A percentile compares a stretch with the other conserved stretches of the same genome.
Conservation (phyloP, 176 grass and related monocot genomes). For the Eleusine indica region DNA sequence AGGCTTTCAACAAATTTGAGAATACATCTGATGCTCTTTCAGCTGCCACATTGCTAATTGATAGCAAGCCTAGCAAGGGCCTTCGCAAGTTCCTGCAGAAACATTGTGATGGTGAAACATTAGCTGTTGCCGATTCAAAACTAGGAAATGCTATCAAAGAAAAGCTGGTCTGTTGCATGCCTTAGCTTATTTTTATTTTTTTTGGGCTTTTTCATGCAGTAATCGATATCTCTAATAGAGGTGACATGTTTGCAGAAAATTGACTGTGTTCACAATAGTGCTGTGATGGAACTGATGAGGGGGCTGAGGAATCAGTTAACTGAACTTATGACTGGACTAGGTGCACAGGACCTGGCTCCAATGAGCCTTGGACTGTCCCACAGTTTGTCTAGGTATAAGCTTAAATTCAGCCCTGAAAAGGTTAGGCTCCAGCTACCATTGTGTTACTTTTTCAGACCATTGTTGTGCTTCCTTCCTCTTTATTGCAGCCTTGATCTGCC, state of each 20-base stretch:
- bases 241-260: conserved; percentile 65
- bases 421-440: conserved; percentile 26
- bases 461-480: too few relatives aligned
- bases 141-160: conserved; percentile 89
- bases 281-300: conserved; percentile 93
- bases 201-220: too few relatives aligned
- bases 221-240: too few relatives aligned
- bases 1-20: conserved; percentile 97
- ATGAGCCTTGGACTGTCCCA: conserved; percentile 93
- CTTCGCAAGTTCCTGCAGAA: conserved; percentile 81
- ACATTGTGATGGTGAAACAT: conserved; percentile 82
- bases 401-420: conserved; percentile 98
- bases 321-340: conserved; percentile 86
- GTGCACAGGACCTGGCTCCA: conserved; percentile 76
- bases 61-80: conserved; percentile 94
- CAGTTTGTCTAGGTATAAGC: conserved; percentile 90
- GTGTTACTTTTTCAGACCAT: too few relatives aligned
- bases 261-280: conserved; percentile 80
- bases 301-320: conserved; percentile 77
- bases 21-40: conserved; percentile 89
- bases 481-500: too few relatives aligned
- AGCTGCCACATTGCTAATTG: conserved; percentile 73
- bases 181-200: not conserved
- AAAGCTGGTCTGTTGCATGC: conserved; percentile 54
- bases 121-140: conserved; percentile 90